Evolutionary conservation across 2,329 filamentous ascomycete genomes (phyloP).

Genomic region (Stagonosporopsis rhizophila): DNA sequence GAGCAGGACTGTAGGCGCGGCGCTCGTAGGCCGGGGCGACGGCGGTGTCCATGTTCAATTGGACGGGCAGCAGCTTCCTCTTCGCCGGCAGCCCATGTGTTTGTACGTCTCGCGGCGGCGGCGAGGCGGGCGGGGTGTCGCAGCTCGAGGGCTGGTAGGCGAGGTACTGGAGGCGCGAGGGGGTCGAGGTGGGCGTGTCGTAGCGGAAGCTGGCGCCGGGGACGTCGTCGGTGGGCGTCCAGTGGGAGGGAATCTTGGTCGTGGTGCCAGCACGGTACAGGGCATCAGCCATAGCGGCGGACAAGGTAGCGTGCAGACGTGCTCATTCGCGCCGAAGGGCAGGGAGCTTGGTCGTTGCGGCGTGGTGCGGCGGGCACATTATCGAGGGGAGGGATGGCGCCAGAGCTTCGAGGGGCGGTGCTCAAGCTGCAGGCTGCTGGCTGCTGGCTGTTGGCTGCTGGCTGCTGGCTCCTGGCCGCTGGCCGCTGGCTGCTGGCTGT

Average conservation of each 20-base stretch:
- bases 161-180: slow-evolving; percentile 29
- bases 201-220: slow-evolving; percentile 13
- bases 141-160: slow-evolving; percentile 32
- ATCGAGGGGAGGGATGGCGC: slow-evolving; percentile 30
- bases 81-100: slow-evolving; percentile 19
- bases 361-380: slow-evolving; percentile 28
- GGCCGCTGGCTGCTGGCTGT: slow-evolving; percentile 1
- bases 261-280: slow-evolving; percentile 27
- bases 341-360: slow-evolving; percentile 26
- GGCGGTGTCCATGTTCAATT: slow-evolving; percentile 41
- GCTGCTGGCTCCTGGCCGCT: background rate
- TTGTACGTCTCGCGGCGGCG: slow-evolving; percentile 31
- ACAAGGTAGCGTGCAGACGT: slow-evolving; percentile 16
- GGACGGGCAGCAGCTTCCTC: slow-evolving; percentile 28
- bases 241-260: slow-evolving; percentile 13
- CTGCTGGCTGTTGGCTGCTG: background rate
- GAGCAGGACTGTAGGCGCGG: slow-evolving; percentile 39
- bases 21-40: slow-evolving; percentile 35
- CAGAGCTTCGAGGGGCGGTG: too few relatives aligned
- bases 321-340: slow-evolving; percentile 42
- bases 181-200: slow-evolving; percentile 4
- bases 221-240: slow-evolving; percentile 15
- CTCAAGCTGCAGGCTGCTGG: background rate
- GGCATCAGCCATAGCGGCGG: slow-evolving; percentile 40
- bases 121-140: slow-evolving; percentile 47